These are phyloP conservation scores for Scheffersomyces stambukii DNA, from an alignment of 1,139 yeast genomes.

Conservation along the genomic window DNA sequence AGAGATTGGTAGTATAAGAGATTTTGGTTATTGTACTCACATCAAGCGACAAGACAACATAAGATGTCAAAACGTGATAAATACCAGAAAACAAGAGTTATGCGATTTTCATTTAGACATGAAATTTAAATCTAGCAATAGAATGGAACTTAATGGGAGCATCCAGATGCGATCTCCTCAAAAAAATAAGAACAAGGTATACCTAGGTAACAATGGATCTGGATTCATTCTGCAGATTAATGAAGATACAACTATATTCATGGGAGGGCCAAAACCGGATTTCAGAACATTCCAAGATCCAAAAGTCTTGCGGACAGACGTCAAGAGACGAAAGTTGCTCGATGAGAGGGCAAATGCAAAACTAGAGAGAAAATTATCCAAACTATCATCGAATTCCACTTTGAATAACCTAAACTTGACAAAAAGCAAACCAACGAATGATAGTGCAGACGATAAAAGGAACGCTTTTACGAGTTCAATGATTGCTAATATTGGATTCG, in stretches of 20 bases:
- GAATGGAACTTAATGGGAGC: conserved; percentile 74
- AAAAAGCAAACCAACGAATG: conserved; percentile 1
- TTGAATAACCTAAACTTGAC: conserved; percentile 8
- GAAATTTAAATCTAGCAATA: conserved; percentile 47
- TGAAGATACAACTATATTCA: conserved; percentile 20
- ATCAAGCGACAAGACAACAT: conserved; percentile 38
- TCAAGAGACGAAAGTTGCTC: conserved; percentile 27
- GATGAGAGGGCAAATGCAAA: conserved; percentile 31
- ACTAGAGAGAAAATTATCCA: conserved; percentile 26
- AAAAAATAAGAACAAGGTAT: conserved; percentile 21
- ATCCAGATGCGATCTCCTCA: conserved; percentile 41
- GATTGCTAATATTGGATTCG: conserved; percentile 45
- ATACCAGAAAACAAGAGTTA: conserved; percentile 45
- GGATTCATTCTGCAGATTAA: conserved; percentile 13
- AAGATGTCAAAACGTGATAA: conserved; percentile 58
- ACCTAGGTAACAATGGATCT: conserved; percentile 13
- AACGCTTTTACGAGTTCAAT: conserved; percentile 25
- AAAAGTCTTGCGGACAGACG: conserved; percentile 34
- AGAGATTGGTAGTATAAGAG: conserved; percentile 70
- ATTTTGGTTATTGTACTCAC: conserved; percentile 67
- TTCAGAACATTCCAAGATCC: conserved; percentile 40
- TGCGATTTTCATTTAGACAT: conserved; percentile 74
- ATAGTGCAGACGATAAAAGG: conserved; percentile 1
- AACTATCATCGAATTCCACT: conserved; percentile 10
- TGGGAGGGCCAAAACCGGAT: conserved; percentile 13